These are phyloP conservation scores for Pythium scleroteichum DNA, from an alignment of 352 stramenopile genomes.

Conservation along the genomic window DNA sequence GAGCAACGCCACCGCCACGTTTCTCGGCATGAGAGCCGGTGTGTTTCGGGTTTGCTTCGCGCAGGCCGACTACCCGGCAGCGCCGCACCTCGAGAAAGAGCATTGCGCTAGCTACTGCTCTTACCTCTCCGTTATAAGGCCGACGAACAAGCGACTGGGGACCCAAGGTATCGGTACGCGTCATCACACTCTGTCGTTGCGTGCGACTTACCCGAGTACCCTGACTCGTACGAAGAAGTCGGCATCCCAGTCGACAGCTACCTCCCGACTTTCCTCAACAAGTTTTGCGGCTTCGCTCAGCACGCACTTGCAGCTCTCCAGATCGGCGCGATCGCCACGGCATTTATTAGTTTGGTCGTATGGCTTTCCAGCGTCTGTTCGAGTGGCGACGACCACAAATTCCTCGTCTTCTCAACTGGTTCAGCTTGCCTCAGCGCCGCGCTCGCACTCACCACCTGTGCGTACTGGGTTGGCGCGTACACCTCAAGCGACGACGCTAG, in stretches of 20 bases:
- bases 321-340: not conserved
- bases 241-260: not conserved
- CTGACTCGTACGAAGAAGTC: not conserved
- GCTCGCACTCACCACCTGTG: not conserved
- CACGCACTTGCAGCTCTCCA: not conserved
- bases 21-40: not conserved
- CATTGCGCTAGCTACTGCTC: not conserved
- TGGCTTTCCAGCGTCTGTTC: not conserved
- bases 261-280: not conserved
- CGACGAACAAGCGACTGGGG: not conserved
- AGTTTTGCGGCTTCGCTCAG: not conserved
- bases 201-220: not conserved
- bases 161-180: not conserved
- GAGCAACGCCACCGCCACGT: not conserved
- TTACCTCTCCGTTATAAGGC: not conserved
- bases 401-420: not conserved
- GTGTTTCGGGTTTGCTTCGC: conserved; percentile 1
- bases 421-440: not conserved
- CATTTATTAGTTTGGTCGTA: not conserved
- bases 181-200: not conserved
- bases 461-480: not conserved
- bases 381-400: not conserved
- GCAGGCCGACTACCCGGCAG: not conserved
- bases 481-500: not conserved
- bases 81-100: not conserved